A percentile compares a stretch with the other conserved stretches of the same genome.
Evolutionary conservation across 2,329 filamentous ascomycete genomes (phyloP).

Genomic region (Xylariaceae sp.): DNA sequence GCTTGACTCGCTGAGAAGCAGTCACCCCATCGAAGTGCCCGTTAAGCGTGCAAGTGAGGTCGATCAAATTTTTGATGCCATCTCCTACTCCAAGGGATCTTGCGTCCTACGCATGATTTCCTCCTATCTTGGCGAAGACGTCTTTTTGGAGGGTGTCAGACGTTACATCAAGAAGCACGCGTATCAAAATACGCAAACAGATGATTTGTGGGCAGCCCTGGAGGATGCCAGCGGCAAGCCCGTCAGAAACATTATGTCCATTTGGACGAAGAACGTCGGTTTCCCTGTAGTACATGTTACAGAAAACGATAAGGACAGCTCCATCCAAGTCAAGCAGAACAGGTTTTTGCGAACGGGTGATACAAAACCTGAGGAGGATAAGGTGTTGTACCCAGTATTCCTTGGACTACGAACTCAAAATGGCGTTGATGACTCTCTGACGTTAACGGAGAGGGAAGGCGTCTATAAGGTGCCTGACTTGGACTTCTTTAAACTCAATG

Average conservation of each 20-base stretch:
- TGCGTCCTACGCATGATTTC: conserved; percentile 97
- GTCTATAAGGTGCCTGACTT: conserved; percentile 72
- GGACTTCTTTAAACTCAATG: conserved; percentile 96
- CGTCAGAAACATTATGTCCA: conserved; percentile 84
- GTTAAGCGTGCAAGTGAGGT: conserved; percentile 94
- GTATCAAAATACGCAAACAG: conserved; percentile 91
- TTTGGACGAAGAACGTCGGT: conserved; percentile 96
- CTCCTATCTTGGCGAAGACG: conserved; percentile 87
- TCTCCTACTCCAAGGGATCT: conserved; percentile 95
- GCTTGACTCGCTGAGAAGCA: conserved; percentile 87
- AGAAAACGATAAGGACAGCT: conserved; percentile 64
- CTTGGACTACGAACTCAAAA: conserved; percentile 78
- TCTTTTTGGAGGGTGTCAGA: conserved; percentile 87
- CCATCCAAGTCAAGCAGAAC: conserved; percentile 88
- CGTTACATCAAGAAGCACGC: conserved; percentile 92
- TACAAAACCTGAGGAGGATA: conserved; percentile 87
- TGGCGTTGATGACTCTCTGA: conserved; percentile 74
- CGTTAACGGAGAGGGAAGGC: conserved; percentile 66
- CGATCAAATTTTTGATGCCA: conserved; percentile 97
- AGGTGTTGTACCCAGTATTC: conserved; percentile 85
- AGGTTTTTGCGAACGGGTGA: conserved; percentile 90
- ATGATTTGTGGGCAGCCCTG: conserved; percentile 85
- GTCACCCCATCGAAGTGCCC: conserved; percentile 93
- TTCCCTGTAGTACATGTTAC: conserved; percentile 88
- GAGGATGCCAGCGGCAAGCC: conserved; percentile 88